phyloP scores from a whole-genome alignment of 208 protist genomes.

The Acanthamoeba quina region DNA sequence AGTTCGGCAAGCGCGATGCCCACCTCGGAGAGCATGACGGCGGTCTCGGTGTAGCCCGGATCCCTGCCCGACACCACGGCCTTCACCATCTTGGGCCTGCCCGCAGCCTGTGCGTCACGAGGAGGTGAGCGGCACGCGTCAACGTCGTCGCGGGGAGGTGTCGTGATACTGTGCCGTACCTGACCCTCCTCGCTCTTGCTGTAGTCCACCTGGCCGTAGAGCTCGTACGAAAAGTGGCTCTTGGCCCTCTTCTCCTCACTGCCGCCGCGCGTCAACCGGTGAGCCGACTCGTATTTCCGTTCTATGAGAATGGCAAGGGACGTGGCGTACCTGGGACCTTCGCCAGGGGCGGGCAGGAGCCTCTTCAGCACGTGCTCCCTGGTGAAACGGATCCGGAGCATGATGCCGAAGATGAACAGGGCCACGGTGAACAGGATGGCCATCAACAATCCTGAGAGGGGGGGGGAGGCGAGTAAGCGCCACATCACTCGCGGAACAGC shows the following conservation, averaged over 20 bases:
- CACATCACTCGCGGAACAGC: neutral
- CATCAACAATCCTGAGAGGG: neutral
- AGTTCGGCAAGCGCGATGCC: slow-evolving; percentile 55
- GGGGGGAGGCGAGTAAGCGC: neutral
- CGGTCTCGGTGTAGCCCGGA: slow-evolving; percentile 79
- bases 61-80: slow-evolving; percentile 72
- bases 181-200: neutral
- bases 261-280: neutral
- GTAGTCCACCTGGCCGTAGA: slow-evolving; percentile 40
- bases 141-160: neutral
- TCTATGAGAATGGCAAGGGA: too few species aligned
- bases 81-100: slow-evolving; percentile 9
- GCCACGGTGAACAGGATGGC: slow-evolving; percentile 1
- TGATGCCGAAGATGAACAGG: neutral
- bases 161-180: neutral
- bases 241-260: slow-evolving; percentile 45
- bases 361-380: slow-evolving; percentile 13
- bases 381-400: slow-evolving; percentile 27
- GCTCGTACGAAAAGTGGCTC: slow-evolving; percentile 35
- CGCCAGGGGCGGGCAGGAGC: slow-evolving; percentile 33
- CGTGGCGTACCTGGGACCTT: slow-evolving; percentile 31
- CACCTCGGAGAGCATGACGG: slow-evolving; percentile 74
- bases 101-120: slow-evolving; percentile 15
- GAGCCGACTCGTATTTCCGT: neutral
- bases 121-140: neutral